Base-by-base conservation (phyloP, 768 basidiomycete species). In the Boletus sensibilis region DNA sequence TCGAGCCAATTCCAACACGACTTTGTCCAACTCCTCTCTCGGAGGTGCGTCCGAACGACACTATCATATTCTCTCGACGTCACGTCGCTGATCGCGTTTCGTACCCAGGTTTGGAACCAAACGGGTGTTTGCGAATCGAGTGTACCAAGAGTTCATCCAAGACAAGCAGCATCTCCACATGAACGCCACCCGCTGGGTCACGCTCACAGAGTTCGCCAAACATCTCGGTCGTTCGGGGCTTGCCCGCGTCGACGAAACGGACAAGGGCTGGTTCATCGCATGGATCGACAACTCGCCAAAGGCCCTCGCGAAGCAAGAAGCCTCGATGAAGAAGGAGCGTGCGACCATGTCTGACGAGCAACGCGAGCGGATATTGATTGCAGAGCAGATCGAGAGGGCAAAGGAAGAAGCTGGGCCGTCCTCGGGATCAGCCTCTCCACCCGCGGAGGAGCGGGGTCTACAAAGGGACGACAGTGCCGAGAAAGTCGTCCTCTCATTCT, bases 251-350 rank as follows among this genome's bases (percentile, higher is more conserved):
- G 97, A 98, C 68, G 96, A 98, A 76, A 98, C 94, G 43, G 97
- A 98, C 75, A 97, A 99, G 76, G 97, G 97, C 1, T 94, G 92
- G 87, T 99, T 95, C 72, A 81, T 99, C 58, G 85, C 88, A 35
- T 99, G 97, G 97, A 91, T 99, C 52, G 97, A 99, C 72, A 98
- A 82, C 72, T 91, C 90, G 55, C 97, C 97, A 14, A 92, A 94
- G 65, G 94, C 97, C 2, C 78, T 99, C 34, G 92, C 91, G 9
- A 93, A 94, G 33, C 68, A 91, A 82, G 92, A 92, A 72, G 90
- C 91, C 16, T 86, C 84, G 21, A 65, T 88, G 77, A 96, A 98
- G 79, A 94, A 95, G 74, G 96, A 98, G 68, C 81, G 95, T 16
- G 82, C 86, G 23, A 92, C 92, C 25, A 87, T 86, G 70, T 94